phyloP scores from a whole-genome alignment of 176 grass and related monocot genomes.

The Stipa capillata region DNA sequence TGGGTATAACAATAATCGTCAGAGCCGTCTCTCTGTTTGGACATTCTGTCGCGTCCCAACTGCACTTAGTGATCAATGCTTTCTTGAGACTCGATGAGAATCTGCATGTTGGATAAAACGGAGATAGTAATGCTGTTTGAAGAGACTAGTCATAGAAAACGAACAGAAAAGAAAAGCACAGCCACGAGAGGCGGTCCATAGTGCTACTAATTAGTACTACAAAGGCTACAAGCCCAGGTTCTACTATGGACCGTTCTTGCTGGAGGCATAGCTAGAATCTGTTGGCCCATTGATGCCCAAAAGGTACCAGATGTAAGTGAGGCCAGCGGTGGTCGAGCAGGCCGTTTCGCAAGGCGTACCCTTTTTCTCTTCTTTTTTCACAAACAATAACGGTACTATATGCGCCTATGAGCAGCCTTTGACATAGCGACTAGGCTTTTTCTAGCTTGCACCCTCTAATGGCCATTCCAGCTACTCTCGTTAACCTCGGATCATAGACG shows the following conservation, averaged over 20 bases:
- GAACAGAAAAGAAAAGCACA: neutral
- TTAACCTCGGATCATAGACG: neutral
- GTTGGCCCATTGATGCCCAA: neutral
- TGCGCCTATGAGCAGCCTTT: neutral
- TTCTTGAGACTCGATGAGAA: no score
- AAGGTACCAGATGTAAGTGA: neutral
- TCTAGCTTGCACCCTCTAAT: neutral
- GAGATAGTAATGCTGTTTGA: no score
- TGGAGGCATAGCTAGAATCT: neutral
- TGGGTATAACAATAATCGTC: neutral
- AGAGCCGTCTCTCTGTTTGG: neutral
- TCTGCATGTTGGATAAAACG: no score
- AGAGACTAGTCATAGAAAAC: neutral
- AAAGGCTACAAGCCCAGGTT: neutral
- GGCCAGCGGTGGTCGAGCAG: neutral
- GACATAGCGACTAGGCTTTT: neutral
- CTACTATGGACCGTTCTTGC: no score
- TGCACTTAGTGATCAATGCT: no score
- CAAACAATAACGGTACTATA: no score
- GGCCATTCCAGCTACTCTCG: neutral
- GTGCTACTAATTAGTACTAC: no score
- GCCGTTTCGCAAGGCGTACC: neutral
- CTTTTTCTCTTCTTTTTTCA: no score
- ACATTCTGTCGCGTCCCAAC: neutral
- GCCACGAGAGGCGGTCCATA: neutral